Conservation (phyloP, 2,329 filamentous ascomycete genomes). For the Alternaria hordeiaustralica region DNA sequence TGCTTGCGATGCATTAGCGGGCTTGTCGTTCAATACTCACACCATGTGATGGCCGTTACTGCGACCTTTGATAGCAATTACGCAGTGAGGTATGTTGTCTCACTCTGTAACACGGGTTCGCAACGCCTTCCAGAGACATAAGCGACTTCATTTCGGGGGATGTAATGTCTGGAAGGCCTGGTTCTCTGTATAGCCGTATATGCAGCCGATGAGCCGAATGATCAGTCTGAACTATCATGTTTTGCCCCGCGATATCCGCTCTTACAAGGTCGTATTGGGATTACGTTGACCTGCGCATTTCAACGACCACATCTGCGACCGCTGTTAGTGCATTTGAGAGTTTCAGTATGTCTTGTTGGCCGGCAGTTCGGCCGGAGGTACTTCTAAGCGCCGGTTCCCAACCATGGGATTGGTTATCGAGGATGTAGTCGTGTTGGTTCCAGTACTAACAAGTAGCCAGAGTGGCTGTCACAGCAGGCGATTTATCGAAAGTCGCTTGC, state of each 20-base stretch:
- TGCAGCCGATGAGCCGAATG: background rate
- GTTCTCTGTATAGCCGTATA: background rate
- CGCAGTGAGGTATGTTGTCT: background rate
- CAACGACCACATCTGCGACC: constrained; percentile 17
- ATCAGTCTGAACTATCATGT: background rate
- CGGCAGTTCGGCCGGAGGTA: constrained; percentile 9
- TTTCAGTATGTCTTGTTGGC: constrained; percentile 15
- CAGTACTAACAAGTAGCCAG: background rate
- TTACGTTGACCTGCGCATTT: background rate
- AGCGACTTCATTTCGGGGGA: background rate
- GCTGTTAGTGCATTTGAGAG: constrained; percentile 12
- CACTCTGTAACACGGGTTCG: background rate
- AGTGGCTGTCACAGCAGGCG: constrained; percentile 9
- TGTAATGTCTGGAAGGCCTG: background rate
- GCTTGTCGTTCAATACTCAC: background rate
- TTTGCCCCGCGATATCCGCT: background rate
- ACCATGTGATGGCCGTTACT: background rate
- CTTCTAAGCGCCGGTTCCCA: background rate
- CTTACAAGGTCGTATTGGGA: background rate
- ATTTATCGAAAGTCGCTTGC: background rate
- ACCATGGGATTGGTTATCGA: background rate
- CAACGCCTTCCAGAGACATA: background rate
- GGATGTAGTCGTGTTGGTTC: background rate
- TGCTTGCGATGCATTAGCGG: background rate
- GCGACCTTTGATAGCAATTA: background rate